Evolutionary conservation across 23 red algal species (phyloP).

Genomic region (Gracilaria domingensis): DNA sequence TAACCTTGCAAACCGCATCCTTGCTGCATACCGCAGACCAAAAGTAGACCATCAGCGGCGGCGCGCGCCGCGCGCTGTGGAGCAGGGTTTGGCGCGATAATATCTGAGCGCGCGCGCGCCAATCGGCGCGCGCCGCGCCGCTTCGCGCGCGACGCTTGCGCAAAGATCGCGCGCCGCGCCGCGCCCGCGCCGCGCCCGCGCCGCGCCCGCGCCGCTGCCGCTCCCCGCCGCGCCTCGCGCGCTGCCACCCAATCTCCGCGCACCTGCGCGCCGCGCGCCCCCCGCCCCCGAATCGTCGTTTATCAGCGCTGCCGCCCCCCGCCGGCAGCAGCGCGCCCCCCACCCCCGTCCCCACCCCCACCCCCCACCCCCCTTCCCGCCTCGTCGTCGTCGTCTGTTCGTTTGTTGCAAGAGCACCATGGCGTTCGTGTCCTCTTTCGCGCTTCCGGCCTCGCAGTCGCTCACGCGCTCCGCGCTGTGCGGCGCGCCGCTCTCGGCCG

Average conservation of each 20-base stretch:
- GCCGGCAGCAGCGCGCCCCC: not conserved
- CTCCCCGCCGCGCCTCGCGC: not conserved
- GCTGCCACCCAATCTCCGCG: no score
- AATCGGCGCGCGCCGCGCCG: not conserved
- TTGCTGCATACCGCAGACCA: no score
- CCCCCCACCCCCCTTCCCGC: not conserved
- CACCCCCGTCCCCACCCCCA: not conserved
- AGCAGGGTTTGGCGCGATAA: not conserved
- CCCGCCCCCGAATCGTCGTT: no score
- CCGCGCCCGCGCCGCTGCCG: no score
- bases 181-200: no score
- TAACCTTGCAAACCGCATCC: no score
- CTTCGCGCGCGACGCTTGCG: no score
- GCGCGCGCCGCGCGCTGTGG: not conserved
- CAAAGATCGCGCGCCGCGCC: no score
- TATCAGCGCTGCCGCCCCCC: not conserved
- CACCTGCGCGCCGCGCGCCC: no score
- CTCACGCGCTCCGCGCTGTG: conserved; percentile 48
- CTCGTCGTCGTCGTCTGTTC: no score
- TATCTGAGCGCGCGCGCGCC: not conserved
- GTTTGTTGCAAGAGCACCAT: no score
- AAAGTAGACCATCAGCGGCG: no score
- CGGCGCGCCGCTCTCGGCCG: not conserved
- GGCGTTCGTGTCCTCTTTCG: conserved; percentile 45
- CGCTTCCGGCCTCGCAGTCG: not conserved